A percentile compares a stretch with the other conserved stretches of the same genome.
phyloP scores from a whole-genome alignment of 139 green algal genomes.

The Tetradesmus obliquus region DNA sequence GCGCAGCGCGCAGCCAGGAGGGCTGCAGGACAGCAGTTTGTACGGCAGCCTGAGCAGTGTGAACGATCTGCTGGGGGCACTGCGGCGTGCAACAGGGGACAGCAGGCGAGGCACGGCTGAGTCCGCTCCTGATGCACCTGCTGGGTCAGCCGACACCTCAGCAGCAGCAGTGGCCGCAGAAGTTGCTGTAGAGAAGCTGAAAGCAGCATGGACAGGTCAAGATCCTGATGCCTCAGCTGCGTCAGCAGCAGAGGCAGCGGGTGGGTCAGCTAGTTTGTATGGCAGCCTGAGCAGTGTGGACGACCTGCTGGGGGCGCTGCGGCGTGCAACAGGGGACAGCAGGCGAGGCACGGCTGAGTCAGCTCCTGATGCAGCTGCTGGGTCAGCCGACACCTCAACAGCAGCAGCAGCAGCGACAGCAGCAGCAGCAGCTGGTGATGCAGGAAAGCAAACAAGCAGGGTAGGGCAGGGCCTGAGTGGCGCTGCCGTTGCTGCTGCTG shows the following conservation, averaged over 20 bases:
- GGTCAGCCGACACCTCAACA: background rate
- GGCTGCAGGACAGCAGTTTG: background rate
- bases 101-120: conserved; percentile 24
- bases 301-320: background rate
- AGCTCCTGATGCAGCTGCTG: background rate
- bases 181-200: background rate
- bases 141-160: background rate
- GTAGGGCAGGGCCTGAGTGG: background rate
- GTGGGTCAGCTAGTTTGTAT: background rate
- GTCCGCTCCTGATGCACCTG: background rate
- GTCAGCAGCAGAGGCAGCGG: background rate
- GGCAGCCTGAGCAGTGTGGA: background rate
- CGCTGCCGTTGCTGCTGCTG: background rate
- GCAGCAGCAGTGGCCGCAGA: conserved; percentile 6
- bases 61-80: conserved; percentile 6
- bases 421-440: background rate
- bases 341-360: conserved; percentile 6
- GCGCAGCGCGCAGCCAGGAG: background rate
- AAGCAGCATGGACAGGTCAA: background rate
- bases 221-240: background rate
- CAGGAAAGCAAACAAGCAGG: background rate
- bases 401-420: background rate
- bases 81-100: conserved; percentile 10
- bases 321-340: conserved; percentile 17
- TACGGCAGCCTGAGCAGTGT: conserved; percentile 8